Percentiles rank a stretch among this genome's conserved stretches.
These are phyloP conservation scores for Eragrostis tef DNA, from an alignment of 202 grass and related monocot species.

Conservation along the genomic window DNA sequence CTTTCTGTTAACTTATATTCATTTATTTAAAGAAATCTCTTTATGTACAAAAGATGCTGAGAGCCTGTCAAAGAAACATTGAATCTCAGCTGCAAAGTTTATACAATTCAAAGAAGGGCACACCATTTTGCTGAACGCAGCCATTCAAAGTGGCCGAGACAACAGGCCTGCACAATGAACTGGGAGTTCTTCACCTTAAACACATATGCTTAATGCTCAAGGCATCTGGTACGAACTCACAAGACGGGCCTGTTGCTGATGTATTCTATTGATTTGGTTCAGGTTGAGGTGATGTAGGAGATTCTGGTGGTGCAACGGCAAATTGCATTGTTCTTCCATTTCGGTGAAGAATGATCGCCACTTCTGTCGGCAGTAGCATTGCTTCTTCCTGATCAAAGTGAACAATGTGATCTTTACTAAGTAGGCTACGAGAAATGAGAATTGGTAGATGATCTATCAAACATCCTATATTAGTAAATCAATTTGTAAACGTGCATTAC, in stretches of 20 bases:
- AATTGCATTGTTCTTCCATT: slow-evolving; percentile 69
- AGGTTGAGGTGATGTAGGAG: slow-evolving; percentile 46
- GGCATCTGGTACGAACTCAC: neutral
- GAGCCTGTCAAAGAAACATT: slow-evolving; percentile 31
- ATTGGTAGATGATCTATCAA: too few species aligned
- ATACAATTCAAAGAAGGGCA: slow-evolving; percentile 25
- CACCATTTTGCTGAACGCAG: slow-evolving; percentile 29
- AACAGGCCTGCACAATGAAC: slow-evolving; percentile 19
- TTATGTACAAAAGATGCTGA: slow-evolving; percentile 54
- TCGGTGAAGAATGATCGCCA: slow-evolving; percentile 75
- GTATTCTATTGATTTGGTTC: slow-evolving; percentile 56
- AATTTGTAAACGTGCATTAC: too few species aligned
- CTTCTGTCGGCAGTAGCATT: slow-evolving; percentile 64
- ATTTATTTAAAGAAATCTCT: slow-evolving; percentile 35
- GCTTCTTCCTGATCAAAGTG: slow-evolving; percentile 57
- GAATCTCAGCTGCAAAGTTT: slow-evolving; percentile 42
- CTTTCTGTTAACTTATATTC: slow-evolving; percentile 29
- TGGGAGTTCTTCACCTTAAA: slow-evolving; percentile 18
- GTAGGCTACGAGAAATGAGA: neutral
- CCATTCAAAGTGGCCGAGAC: neutral
- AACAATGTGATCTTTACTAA: slow-evolving; percentile 26
- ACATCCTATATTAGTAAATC: too few species aligned
- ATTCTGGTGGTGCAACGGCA: slow-evolving; percentile 58
- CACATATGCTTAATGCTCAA: slow-evolving; percentile 12
- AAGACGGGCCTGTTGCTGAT: neutral